phyloP scores from a whole-genome alignment of 2,329 filamentous ascomycete genomes.

The Trichoderma polysporum region DNA sequence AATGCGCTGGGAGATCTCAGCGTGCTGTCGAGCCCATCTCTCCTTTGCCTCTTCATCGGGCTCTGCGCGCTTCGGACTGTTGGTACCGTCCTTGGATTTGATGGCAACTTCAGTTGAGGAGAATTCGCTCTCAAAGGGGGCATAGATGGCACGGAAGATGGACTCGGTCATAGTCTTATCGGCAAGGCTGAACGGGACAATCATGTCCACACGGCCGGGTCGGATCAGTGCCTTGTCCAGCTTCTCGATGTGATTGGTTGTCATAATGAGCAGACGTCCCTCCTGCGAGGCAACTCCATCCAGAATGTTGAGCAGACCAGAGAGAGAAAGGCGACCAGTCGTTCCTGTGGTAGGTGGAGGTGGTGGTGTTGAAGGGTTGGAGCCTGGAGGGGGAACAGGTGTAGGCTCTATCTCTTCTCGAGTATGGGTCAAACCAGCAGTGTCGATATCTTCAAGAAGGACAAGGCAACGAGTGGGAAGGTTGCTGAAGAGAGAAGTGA shows the following conservation, averaged over 20 bases:
- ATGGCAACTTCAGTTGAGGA: background rate
- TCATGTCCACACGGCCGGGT: constrained; percentile 61
- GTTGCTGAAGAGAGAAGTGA: constrained; percentile 62
- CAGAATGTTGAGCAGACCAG: constrained; percentile 76
- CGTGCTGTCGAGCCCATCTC: constrained; percentile 34
- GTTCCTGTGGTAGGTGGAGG: background rate
- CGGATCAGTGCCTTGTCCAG: constrained; percentile 63
- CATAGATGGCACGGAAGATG: constrained; percentile 60
- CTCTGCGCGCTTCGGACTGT: constrained; percentile 23
- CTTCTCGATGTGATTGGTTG: constrained; percentile 62
- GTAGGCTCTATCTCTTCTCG: constrained; percentile 38
- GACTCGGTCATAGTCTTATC: constrained; percentile 52
- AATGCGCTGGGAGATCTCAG: constrained; percentile 42
- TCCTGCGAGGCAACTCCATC: constrained; percentile 69
- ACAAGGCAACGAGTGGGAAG: constrained; percentile 71
- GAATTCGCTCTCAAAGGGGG: constrained; percentile 45
- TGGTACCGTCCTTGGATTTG: constrained; percentile 19
- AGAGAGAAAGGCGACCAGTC: constrained; percentile 60
- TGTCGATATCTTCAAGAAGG: constrained; percentile 75
- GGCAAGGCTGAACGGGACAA: constrained; percentile 55
- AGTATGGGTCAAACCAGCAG: constrained; percentile 65
- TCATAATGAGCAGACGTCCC: constrained; percentile 64
- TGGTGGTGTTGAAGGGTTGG: constrained; percentile 9
- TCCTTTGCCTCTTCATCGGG: constrained; percentile 32
- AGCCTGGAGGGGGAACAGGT: constrained; percentile 8